Percentiles rank a stretch among this genome's conserved stretches.
Evolutionary conservation across 148 eudicot genomes (phyloP).

Genomic region (Rhododendron ferrugineum): DNA sequence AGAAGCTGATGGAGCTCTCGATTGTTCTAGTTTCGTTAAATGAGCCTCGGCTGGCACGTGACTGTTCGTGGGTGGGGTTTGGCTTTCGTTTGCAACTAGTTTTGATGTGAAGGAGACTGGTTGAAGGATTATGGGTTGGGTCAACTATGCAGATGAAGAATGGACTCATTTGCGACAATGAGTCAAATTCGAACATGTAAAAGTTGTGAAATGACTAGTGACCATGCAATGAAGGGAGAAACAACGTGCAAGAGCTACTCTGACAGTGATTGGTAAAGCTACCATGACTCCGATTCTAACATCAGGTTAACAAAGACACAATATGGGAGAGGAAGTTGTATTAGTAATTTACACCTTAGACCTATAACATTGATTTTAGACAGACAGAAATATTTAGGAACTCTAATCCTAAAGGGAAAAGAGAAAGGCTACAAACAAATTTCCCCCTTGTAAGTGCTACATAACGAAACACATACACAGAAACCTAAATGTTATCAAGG

Average conservation of each 20-base stretch:
- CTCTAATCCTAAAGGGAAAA: not conserved
- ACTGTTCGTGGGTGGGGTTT: not conserved
- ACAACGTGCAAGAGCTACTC: not conserved
- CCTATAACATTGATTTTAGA: not conserved
- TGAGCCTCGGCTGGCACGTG: not conserved
- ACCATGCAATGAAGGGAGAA: not conserved
- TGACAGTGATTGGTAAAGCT: not conserved
- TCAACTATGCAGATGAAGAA: not conserved
- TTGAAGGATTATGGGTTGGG: not conserved
- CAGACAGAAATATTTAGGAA: not conserved
- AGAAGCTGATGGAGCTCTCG: not conserved
- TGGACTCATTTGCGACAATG: not conserved
- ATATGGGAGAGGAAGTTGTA: conserved; percentile 1
- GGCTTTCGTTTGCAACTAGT: not conserved
- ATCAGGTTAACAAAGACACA: not conserved
- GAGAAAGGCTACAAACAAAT: not conserved
- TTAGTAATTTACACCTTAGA: not conserved
- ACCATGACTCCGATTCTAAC: not conserved
- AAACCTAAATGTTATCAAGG: not conserved
- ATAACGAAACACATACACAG: not conserved
- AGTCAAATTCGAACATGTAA: not conserved
- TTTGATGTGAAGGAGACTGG: not conserved
- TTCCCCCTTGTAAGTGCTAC: not conserved
- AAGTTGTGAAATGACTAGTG: not conserved
- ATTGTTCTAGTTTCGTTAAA: not conserved